A percentile compares a stretch with the other conserved stretches of the same genome.
Evolutionary conservation across 805 yeast species (phyloP).

Genomic region (Candida taoyuanica): DNA sequence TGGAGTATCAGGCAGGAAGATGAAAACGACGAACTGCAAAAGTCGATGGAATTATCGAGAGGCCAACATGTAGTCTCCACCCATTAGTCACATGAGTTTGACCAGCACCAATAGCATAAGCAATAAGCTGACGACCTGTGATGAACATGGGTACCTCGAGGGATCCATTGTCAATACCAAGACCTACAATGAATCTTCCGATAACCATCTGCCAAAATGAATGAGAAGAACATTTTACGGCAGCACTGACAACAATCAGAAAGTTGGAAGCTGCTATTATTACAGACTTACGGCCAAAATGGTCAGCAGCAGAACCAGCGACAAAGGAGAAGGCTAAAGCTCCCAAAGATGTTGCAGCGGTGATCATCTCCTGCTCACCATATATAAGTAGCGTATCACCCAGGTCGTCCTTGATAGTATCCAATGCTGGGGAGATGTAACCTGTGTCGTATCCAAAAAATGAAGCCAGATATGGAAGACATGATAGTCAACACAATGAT

Average conservation of each 20-base stretch:
- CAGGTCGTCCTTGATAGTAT: slow-evolving; percentile 74
- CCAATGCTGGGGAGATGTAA: slow-evolving; percentile 88
- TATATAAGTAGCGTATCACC: slow-evolving; percentile 50
- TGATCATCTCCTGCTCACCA: slow-evolving; percentile 83
- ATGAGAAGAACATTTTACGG: slow-evolving; percentile 74
- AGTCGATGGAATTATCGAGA: slow-evolving; percentile 86
- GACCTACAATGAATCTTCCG: slow-evolving; percentile 92
- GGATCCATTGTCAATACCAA: slow-evolving; percentile 95
- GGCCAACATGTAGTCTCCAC: slow-evolving; percentile 90
- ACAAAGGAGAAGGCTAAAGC: slow-evolving; percentile 73
- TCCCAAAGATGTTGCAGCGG: slow-evolving; percentile 91
- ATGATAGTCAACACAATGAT: slow-evolving; percentile 65
- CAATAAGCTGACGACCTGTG: slow-evolving; percentile 93
- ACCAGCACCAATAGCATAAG: slow-evolving; percentile 93
- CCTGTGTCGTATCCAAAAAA: slow-evolving; percentile 99
- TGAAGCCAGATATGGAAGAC: slow-evolving; percentile 87
- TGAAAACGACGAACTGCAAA: slow-evolving; percentile 67
- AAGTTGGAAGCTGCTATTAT: slow-evolving; percentile 80
- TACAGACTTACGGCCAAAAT: slow-evolving; percentile 78
- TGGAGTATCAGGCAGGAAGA: slow-evolving; percentile 94
- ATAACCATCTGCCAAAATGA: slow-evolving; percentile 85
- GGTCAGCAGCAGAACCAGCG: slow-evolving; percentile 81
- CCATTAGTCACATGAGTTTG: slow-evolving; percentile 69
- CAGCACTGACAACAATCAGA: slow-evolving; percentile 78
- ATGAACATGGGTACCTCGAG: slow-evolving; percentile 91